Conservation (phyloP, 1,284 basidiomycete genomes). For the Mycocalia duriaeana region DNA sequence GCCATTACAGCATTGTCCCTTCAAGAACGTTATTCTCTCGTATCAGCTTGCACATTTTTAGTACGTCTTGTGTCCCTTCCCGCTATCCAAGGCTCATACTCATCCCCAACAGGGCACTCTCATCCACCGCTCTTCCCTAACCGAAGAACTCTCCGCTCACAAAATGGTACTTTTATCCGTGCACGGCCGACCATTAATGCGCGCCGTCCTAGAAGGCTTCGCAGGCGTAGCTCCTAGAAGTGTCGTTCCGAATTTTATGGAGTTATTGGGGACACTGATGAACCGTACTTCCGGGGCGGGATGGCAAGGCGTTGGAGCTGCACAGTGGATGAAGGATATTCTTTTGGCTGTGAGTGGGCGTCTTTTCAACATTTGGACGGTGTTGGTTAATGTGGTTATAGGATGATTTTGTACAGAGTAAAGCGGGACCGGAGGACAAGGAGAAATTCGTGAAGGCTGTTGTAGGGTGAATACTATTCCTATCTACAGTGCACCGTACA, state of each 20-base stretch:
- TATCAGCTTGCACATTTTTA: constrained; percentile 77
- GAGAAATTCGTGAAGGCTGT: constrained; percentile 73
- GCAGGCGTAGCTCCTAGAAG: constrained; percentile 79
- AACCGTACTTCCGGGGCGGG: constrained; percentile 37
- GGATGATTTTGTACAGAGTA: constrained; percentile 62
- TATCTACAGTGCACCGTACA: background rate
- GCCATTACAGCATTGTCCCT: constrained; percentile 66
- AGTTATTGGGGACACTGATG: constrained; percentile 66
- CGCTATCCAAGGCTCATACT: constrained; percentile 1
- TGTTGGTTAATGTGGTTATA: constrained; percentile 18
- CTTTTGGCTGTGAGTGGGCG: constrained; percentile 56
- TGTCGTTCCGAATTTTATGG: constrained; percentile 78
- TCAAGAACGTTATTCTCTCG: constrained; percentile 85
- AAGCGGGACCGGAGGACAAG: constrained; percentile 66
- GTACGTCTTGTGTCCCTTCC: constrained; percentile 43
- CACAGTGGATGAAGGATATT: constrained; percentile 66
- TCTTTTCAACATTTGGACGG: background rate
- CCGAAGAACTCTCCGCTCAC: constrained; percentile 46
- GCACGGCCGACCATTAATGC: constrained; percentile 69
- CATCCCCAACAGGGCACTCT: constrained; percentile 43
- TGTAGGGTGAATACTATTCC: constrained; percentile 47
- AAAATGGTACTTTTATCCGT: constrained; percentile 46
- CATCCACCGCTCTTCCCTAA: constrained; percentile 55
- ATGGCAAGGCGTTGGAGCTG: constrained; percentile 38
- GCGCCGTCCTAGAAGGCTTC: constrained; percentile 71